Base-by-base conservation (phyloP, 2,329 filamentous ascomycete genomes). In the Fusarium ambrosium region DNA sequence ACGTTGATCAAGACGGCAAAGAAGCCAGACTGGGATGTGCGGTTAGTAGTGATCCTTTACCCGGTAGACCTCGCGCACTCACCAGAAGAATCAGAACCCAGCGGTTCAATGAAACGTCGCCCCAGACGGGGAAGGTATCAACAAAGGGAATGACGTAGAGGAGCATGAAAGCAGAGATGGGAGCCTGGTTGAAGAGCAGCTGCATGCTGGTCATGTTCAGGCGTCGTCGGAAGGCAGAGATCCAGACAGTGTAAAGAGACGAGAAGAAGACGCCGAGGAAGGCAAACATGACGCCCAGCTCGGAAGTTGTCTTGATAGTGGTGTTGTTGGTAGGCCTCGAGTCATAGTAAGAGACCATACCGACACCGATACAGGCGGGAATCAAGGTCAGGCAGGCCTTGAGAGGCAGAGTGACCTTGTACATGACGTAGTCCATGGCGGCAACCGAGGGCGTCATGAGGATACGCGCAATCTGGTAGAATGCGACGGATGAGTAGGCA, bases 231-330 rank as follows among this genome's bases (percentile, higher is more conserved):
- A 91, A 93, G 77, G 87, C 88, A 61, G 89, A 87, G 78, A 93
- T 92, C 90, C 90, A 92, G 68, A 93, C 89, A 0, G 91, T 93
- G 81, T 93, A 93, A n/a, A 93, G 82, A 4, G 90, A 91, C 51
- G 90, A 92, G 27, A 91, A 90, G 67, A 92, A 86, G n/a, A 93
- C 91, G 62, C 91, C 91, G 2, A 83, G 78, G 65, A 93, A 89
- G 34, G 91, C 91, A 78, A 93, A 92, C 55, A 91, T 79, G 13
- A 92, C 87, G 34, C 92, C 91, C 43, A 92, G 80, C 0, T 84
- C 82, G 18, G 87, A 87, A 1, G 91, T 92, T 0, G 87, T 88
- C 81, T 89, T 89, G 78, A 90, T 82, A 53, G 83, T 87, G 51
- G 83, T 81, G 75, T 88, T 84, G 18, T 81, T 78, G 3, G 83